Base-by-base conservation (phyloP, 2,329 filamentous ascomycete genomes). In the Volutella citrinella region DNA sequence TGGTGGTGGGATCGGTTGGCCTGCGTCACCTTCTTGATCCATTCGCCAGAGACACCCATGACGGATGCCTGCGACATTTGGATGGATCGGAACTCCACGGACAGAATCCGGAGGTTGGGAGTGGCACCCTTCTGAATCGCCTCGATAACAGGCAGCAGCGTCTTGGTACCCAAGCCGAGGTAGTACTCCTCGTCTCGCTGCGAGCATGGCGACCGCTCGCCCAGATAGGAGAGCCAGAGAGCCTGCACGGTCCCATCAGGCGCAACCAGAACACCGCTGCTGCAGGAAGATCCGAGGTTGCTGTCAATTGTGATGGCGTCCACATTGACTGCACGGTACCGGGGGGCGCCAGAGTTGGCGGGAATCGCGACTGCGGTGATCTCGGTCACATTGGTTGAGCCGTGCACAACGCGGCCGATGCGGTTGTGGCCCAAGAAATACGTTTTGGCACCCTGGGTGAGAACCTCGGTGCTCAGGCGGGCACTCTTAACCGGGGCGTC, bases 401-500 rank as follows among this genome's bases (percentile, higher is more conserved):
- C 87, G 49, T 96, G 87, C 5, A 97, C 91, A 24, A 96, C 87
- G 21, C 91, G 81, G 42, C 91, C 84, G 47, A 96, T 97, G 48
- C 94, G 83, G 58, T 98, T 98, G 69, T 95, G 94, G n/a, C 93
- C 94, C 44, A 98, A 85, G 64, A 98, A 98, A 48, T 95, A 90
- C 0, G 90, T 96, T 37, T 91, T 84, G 30, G 90, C 87, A 21
- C 93, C 93, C 66, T 97, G 93, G 32, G 88, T 90, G 58, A 97
- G 88, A 51, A 82, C 80, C 36, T 87, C 80, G 6, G 73, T 80
- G 54, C 88, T 88, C 30, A 98, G 74, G 51, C 80, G 86, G 5
- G 94, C 93, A 45, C 86, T 91, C 68, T 90, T 79, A 10, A 98
- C 90, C 1, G 93, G 90, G 3, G 91, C 93, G 54, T 95, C 80